These are phyloP conservation scores for Naumovozyma castellii DNA, from an alignment of 805 yeast genomes.

Conservation along the genomic window DNA sequence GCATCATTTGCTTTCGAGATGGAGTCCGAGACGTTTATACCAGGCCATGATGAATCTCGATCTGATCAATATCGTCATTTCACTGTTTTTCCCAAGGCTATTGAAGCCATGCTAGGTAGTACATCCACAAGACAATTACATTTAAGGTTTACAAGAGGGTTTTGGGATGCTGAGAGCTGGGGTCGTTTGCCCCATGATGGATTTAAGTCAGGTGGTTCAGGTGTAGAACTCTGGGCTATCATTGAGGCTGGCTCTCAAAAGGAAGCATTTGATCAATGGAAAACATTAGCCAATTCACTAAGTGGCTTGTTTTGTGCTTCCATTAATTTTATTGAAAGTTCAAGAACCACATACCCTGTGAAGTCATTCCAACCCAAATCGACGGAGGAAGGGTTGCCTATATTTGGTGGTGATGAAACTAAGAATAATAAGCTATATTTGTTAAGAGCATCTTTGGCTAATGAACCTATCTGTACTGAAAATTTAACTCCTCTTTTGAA, in stretches of 20 bases:
- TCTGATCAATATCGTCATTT: conserved; percentile 37
- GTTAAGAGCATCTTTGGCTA: conserved; percentile 79
- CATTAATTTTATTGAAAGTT: conserved; percentile 72
- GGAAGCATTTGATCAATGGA: conserved; percentile 61
- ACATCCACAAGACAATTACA: conserved; percentile 69
- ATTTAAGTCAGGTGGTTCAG: conserved; percentile 74
- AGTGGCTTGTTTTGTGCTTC: conserved; percentile 95
- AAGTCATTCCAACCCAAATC: conserved; percentile 27
- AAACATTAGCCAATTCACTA: conserved; percentile 55
- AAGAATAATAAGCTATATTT: conserved; percentile 38
- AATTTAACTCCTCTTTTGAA: conserved; percentile 89
- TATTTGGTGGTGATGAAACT: conserved; percentile 13
- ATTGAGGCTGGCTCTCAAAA: conserved; percentile 52
- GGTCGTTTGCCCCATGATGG: conserved; percentile 75
- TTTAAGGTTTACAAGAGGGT: conserved; percentile 83
- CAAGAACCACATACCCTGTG: conserved; percentile 64
- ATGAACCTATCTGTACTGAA: conserved; percentile 95
- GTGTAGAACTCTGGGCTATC: conserved; percentile 87
- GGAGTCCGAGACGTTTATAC: conserved; percentile 39
- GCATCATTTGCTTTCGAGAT: conserved; percentile 64
- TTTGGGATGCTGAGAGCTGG: conserved; percentile 89
- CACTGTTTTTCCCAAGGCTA: conserved; percentile 65
- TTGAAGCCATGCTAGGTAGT: conserved; percentile 64
- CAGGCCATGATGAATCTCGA: conserved; percentile 17
- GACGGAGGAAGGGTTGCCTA: conserved; percentile 16